Evolutionary conservation across 139 green algal species (phyloP).

Genomic region (Zygnema circumcarinatum): DNA sequence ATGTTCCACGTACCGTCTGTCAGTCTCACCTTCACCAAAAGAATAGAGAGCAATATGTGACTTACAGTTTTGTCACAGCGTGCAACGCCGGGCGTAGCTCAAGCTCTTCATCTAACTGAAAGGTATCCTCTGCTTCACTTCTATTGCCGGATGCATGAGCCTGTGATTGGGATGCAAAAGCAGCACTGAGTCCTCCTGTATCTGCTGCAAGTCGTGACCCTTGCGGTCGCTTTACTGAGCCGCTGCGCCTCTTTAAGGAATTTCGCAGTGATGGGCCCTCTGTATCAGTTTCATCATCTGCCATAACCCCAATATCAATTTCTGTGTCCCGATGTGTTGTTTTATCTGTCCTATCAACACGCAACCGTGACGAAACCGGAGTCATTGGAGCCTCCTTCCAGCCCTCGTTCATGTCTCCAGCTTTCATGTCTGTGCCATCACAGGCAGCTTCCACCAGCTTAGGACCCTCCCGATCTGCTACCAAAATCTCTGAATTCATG

Average conservation of each 20-base stretch:
- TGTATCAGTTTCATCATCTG: conserved; percentile 51
- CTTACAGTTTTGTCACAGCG: neutral
- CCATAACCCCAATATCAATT: conserved; percentile 42
- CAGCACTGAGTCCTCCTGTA: conserved; percentile 40
- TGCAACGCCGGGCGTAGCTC: neutral
- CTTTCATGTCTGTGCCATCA: neutral
- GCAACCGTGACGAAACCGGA: neutral
- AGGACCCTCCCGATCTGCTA: neutral
- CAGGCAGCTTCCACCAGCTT: neutral
- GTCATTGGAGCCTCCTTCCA: neutral
- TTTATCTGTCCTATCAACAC: neutral
- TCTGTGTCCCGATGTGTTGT: neutral
- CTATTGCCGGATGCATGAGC: conserved; percentile 43
- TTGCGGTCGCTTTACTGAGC: neutral
- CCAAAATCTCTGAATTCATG: too few relatives aligned
- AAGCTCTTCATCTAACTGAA: conserved; percentile 72
- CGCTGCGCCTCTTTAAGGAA: neutral
- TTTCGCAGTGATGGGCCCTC: neutral
- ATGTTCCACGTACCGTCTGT: too few relatives aligned
- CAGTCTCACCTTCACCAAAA: too few relatives aligned
- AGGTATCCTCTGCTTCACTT: conserved; percentile 77
- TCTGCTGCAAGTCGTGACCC: conserved; percentile 4
- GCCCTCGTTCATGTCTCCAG: neutral
- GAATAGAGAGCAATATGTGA: neutral
- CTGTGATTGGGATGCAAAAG: conserved; percentile 42